Conservation (phyloP, 495 filamentous ascomycete species). For the Neurospora sp. region DNA sequence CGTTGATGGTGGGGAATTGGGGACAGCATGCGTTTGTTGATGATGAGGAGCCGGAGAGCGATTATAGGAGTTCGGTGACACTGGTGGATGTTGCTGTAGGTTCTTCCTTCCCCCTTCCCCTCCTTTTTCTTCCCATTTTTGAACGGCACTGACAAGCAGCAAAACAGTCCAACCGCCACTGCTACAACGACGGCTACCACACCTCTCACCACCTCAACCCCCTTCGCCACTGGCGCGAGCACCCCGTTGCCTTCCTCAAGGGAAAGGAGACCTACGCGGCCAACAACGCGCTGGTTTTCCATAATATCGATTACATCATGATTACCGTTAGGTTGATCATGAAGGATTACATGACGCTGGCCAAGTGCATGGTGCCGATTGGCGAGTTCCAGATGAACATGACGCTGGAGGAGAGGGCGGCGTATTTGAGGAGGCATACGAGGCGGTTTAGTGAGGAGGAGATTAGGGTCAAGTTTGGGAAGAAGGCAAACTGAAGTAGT, state of each 20-base stretch:
- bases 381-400: slow-evolving; percentile 50
- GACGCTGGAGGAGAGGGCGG: slow-evolving; percentile 46
- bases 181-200: slow-evolving; percentile 73
- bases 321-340: slow-evolving; percentile 50
- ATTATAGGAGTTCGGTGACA: slow-evolving; percentile 48
- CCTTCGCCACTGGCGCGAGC: slow-evolving; percentile 64
- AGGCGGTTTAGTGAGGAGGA: slow-evolving; percentile 48
- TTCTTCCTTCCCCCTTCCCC: no score
- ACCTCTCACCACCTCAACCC: slow-evolving; percentile 72
- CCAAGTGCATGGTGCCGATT: slow-evolving; percentile 57
- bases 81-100: slow-evolving; percentile 61
- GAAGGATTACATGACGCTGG: slow-evolving; percentile 57
- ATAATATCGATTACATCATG: slow-evolving; percentile 64
- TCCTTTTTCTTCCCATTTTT: no score
- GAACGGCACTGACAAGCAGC: no score
- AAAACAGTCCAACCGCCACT: slow-evolving; percentile 26
- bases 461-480: slow-evolving; percentile 35
- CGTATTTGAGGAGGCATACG: slow-evolving; percentile 54
- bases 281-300: slow-evolving; percentile 52
- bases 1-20: slow-evolving; percentile 71
- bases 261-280: slow-evolving; percentile 47
- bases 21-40: slow-evolving; percentile 70
- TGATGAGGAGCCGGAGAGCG: slow-evolving; percentile 56
- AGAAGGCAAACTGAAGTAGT: neutral
- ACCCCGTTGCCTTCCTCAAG: slow-evolving; percentile 53